These are phyloP conservation scores for Xylaria sp. DNA, from an alignment of 2,329 filamentous ascomycete genomes.

Conservation along the genomic window DNA sequence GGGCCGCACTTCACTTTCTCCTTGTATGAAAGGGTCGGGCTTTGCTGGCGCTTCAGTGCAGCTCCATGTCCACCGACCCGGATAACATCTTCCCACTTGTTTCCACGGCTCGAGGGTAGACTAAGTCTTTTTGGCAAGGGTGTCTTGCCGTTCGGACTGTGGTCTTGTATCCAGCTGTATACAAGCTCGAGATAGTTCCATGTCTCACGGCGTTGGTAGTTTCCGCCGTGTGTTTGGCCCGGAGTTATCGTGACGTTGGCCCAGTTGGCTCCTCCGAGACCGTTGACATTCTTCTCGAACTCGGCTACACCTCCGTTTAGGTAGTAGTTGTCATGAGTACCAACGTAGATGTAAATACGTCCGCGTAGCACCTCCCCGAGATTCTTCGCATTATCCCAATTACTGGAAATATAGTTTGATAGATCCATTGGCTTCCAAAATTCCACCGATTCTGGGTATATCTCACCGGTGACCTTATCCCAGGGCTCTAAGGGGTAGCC, in stretches of 20 bases:
- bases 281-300: conserved; percentile 37
- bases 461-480: conserved; percentile 44
- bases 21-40: conserved; percentile 23
- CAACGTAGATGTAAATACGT: conserved; percentile 41
- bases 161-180: conserved; percentile 35
- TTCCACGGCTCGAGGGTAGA: conserved; percentile 36
- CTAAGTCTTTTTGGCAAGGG: conserved; percentile 24
- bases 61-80: conserved; percentile 34
- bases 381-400: conserved; percentile 37
- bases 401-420: conserved; percentile 34
- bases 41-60: conserved; percentile 37
- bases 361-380: conserved; percentile 38
- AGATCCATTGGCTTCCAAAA: conserved; percentile 41
- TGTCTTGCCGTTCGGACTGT: conserved; percentile 35
- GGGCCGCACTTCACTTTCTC: conserved; percentile 24
- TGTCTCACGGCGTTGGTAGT: conserved; percentile 37
- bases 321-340: conserved; percentile 42
- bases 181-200: conserved; percentile 43
- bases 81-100: conserved; percentile 37
- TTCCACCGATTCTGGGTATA: conserved; percentile 39
- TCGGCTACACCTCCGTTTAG: conserved; percentile 40
- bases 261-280: conserved; percentile 37
- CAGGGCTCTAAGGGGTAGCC: conserved; percentile 42
- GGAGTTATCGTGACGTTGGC: conserved; percentile 41
- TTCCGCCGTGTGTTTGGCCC: conserved; percentile 38